Percentiles rank a stretch among this genome's conserved stretches.
Evolutionary conservation across 768 basidiomycete species (phyloP).

Genomic region (Leccinum uliginosum): DNA sequence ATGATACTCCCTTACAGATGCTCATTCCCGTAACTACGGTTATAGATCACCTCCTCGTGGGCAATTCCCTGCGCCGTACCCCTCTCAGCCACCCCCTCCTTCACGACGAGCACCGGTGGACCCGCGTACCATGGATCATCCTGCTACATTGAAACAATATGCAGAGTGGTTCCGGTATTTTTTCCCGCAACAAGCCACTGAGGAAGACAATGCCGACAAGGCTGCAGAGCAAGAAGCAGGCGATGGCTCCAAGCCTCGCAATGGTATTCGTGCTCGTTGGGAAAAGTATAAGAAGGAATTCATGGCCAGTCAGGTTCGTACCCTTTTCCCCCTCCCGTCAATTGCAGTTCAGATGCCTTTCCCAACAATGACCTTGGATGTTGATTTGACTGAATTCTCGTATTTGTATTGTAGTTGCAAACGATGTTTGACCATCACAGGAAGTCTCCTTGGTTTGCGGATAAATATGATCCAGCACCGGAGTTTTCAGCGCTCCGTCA

Average conservation of each 20-base stretch:
- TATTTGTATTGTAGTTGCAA: constrained; percentile 71
- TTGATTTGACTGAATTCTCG: constrained; percentile 22
- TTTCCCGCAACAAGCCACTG: constrained; percentile 69
- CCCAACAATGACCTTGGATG: constrained; percentile 4
- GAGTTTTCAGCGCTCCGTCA: constrained; percentile 69
- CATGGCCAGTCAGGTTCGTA: constrained; percentile 77
- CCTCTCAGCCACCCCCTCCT: constrained; percentile 39
- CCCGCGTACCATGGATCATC: constrained; percentile 78
- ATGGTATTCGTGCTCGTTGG: constrained; percentile 80
- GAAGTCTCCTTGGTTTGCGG: constrained; percentile 95
- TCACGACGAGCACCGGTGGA: constrained; percentile 66
- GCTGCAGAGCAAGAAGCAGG: constrained; percentile 80
- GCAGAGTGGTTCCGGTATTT: constrained; percentile 84
- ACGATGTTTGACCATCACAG: constrained; percentile 94
- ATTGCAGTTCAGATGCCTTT: constrained; percentile 12
- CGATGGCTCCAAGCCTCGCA: constrained; percentile 77
- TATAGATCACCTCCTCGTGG: constrained; percentile 63
- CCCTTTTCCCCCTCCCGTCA: constrained; percentile 14
- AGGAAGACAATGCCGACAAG: constrained; percentile 82
- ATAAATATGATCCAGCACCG: constrained; percentile 83
- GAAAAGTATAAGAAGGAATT: constrained; percentile 95
- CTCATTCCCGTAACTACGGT: constrained; percentile 59
- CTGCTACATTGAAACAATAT: constrained; percentile 77
- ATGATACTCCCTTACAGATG: constrained; percentile 39
- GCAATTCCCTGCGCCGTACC: constrained; percentile 40